Base-by-base conservation (phyloP, 257 asterid species). In the Lithospermum erythrorhizon region DNA sequence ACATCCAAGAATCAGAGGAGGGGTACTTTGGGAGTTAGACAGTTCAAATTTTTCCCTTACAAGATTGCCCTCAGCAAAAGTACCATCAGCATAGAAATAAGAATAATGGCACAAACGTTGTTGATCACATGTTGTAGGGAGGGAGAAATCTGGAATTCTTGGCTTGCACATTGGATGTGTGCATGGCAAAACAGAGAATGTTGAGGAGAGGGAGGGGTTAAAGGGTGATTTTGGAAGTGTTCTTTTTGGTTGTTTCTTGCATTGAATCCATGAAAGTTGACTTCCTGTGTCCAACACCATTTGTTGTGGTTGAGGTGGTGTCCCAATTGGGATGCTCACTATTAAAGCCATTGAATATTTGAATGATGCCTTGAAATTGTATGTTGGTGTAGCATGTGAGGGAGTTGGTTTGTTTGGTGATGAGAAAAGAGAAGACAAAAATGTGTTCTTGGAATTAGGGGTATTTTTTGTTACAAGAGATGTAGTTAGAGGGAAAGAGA, bases 251-350 rank as follows among this genome's bases (percentile, higher is more conserved):
- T 89, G 74, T 0, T 77, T 59, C 77, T 87, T 87, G 81, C 90
- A 87, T 23, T 80, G 96, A 17, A 90, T 75, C 96, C 96, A 90
- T 19, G 97, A 90, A 68, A 90, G 96, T 72, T 90, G 96, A 29
- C 96, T 90, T 20, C 97, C 97, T 35, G 97, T 87, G 72, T 90
- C 96, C 62, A 90, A 90, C 51, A 90, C 96, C 97, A 90, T 90
- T 58, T 94, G 83, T 25, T 83, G 95, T 21, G 87, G 85, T 81
- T 90, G 97, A 47, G 90, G 86, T 21, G 97, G 97, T 25, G 90
- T 67, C 19, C 97, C 97, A 11, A 41, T 41, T 41, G 49, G 49
- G 5, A 41, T 41, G 49, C 49, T 41, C 49, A 41, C 49, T 41
- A 13, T 41, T 41, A 41, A 41, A 41, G 49, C 49, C 49, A 41